Base-by-base conservation (phyloP, 108 stramenopile species). In the Cyclotella sp. region DNA sequence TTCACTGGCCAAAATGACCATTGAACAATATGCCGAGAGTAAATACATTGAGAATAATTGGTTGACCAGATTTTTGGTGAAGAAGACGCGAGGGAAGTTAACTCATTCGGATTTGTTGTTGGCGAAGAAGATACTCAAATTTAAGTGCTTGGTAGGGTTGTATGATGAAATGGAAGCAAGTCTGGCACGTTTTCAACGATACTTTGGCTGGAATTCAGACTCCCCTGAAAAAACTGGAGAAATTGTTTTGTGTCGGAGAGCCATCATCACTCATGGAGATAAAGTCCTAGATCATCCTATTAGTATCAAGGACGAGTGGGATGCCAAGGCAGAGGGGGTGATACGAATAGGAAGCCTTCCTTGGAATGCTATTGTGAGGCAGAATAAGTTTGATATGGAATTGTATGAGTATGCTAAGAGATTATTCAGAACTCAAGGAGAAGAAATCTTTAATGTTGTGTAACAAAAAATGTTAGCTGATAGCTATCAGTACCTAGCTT, bases 31-130 rank as follows among this genome's bases (percentile, higher is more conserved):
- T 75, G 83, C 83, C 41, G 78, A 66, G 46, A 77, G 75, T 44
- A 16, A 34, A 40, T 76, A 68, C 39, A 80, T 86, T 43, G 86
- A 87, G 55, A 79, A 80, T 71, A 87, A 87, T 79, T 87, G 86
- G 86, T 72, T 86, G 70, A 83, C 83, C 0, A 15, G 86, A 9
- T 77, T 83, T n/a, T 54, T 86, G 16, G 67, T 74, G 12, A 43
- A 70, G 18, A 81, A 69, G 39, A 64, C 61, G 14, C 34, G 65
- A 26, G 86, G 83, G 13, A 76, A 73, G 29, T 58, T 86, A 39
- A 53, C 45, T 0, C 74, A 69, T 42, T 27, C 45, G 43, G 79
- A 86, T 73, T 54, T 86, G 79, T 60, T 59, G 1, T 53, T 84
- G 64, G 86, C 86, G 15, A 84, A 84, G 72, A 28, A 81, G 12